Percentiles rank a stretch among this genome's conserved stretches.
These are phyloP conservation scores for Aspergillus biplanus DNA, from an alignment of 495 filamentous ascomycete species.

Conservation along the genomic window DNA sequence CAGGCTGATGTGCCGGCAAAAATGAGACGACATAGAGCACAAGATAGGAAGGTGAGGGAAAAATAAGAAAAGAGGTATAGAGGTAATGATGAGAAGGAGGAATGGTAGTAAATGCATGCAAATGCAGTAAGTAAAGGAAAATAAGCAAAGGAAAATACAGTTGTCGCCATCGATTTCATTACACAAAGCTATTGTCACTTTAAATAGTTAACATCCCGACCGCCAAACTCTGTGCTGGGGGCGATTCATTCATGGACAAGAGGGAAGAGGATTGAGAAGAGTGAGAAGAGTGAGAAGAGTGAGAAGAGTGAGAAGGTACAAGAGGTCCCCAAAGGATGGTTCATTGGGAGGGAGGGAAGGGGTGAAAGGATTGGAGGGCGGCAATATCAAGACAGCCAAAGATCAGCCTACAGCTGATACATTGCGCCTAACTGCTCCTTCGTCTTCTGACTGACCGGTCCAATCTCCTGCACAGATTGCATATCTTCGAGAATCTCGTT, in stretches of 20 bases:
- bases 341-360: slow-evolving; percentile 19
- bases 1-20: slow-evolving; percentile 11
- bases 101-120: slow-evolving; percentile 12
- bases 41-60: slow-evolving; percentile 14
- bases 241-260: slow-evolving; percentile 16
- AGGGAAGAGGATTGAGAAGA: slow-evolving; percentile 17
- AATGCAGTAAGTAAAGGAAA: background rate
- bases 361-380: slow-evolving; percentile 3
- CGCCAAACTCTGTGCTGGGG: slow-evolving; percentile 14
- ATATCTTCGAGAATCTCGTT: slow-evolving; percentile 84
- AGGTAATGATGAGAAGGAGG: slow-evolving; percentile 5
- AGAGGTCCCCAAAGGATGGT: background rate
- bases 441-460: slow-evolving; percentile 45
- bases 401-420: slow-evolving; percentile 21
- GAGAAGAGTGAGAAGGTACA: background rate
- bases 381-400: too few species aligned
- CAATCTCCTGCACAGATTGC: slow-evolving; percentile 63
- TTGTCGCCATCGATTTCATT: slow-evolving; percentile 26
- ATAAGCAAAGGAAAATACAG: background rate
- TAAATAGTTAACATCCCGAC: slow-evolving; percentile 16
- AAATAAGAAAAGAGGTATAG: slow-evolving; percentile 17
- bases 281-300: slow-evolving; percentile 10
- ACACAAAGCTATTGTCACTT: slow-evolving; percentile 28
- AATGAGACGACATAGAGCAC: slow-evolving; percentile 4
- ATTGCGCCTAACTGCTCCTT: slow-evolving; percentile 37